Percentiles rank a stretch among this genome's conserved stretches.
These are phyloP conservation scores for Linnemannia exigua DNA, from an alignment of 192 early-diverging fungal genomes.

Conservation along the genomic window DNA sequence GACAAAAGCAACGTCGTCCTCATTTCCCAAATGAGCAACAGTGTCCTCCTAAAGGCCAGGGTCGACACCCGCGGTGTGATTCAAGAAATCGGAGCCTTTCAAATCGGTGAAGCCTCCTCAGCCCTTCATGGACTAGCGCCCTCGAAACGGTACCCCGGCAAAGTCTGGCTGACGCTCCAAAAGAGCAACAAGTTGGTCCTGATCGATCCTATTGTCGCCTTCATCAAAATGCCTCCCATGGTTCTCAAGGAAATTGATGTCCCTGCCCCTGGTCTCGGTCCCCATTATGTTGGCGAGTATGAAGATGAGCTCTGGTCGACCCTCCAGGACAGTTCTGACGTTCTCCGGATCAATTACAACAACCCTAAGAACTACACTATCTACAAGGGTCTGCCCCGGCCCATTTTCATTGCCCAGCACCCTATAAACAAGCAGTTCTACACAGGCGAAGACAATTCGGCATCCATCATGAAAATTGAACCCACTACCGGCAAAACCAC, in stretches of 20 bases:
- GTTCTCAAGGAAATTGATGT: slow-evolving; percentile 17
- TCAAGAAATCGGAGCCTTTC: not conserved
- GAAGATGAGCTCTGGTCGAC: slow-evolving; percentile 31
- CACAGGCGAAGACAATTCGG: slow-evolving; percentile 17
- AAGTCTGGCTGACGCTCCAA: slow-evolving; percentile 35
- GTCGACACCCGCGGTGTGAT: slow-evolving; percentile 15
- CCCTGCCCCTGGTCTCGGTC: slow-evolving; percentile 22
- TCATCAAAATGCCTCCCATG: not conserved
- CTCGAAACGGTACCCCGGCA: slow-evolving; percentile 17
- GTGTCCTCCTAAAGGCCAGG: slow-evolving; percentile 33
- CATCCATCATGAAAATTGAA: slow-evolving; percentile 32
- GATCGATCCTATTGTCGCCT: slow-evolving; percentile 19
- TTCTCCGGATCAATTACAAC: slow-evolving; percentile 29
- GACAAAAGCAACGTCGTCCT: slow-evolving; percentile 6
- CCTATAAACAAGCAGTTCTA: slow-evolving; percentile 34
- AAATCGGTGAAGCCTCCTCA: slow-evolving; percentile 5
- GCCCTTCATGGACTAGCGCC: slow-evolving; percentile 25
- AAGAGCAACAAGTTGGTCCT: slow-evolving; percentile 19
- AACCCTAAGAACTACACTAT: slow-evolving; percentile 15
- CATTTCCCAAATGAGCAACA: slow-evolving; percentile 41
- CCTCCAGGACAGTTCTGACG: slow-evolving; percentile 24
- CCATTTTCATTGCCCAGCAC: slow-evolving; percentile 36
- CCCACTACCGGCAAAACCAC: not conserved
- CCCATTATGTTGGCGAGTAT: slow-evolving; percentile 42
- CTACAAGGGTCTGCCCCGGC: not conserved